phyloP scores from a whole-genome alignment of 2,329 filamentous ascomycete genomes.

The Botrytis pseudocinerea region DNA sequence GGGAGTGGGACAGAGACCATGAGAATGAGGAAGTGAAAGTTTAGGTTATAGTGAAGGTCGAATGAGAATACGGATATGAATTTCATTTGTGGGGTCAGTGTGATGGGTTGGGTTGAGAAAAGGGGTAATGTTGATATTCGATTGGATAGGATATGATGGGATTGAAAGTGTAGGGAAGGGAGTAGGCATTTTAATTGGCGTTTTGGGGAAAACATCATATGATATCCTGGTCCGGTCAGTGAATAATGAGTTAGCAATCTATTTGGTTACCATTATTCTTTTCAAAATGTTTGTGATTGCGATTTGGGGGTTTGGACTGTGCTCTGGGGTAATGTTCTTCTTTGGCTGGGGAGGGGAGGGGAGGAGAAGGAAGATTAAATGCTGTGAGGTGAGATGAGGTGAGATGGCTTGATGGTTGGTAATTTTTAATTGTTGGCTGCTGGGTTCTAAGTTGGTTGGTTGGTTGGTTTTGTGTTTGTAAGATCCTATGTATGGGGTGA shows the following conservation, averaged over 20 bases:
- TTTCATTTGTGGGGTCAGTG: neutral
- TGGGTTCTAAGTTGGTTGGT: no score
- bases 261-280: neutral
- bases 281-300: neutral
- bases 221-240: slow-evolving; percentile 32
- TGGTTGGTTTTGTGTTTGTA: no score
- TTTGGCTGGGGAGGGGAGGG: no score
- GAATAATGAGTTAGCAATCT: neutral
- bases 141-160: slow-evolving; percentile 40
- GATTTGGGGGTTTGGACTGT: no score
- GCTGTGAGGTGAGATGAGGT: no score
- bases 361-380: no score
- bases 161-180: slow-evolving; percentile 39
- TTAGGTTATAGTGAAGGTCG: neutral
- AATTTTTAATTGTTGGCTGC: no score
- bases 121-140: slow-evolving; percentile 25
- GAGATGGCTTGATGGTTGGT: no score
- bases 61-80: slow-evolving; percentile 14
- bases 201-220: slow-evolving; percentile 45
- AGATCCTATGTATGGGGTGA: no score
- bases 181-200: slow-evolving; percentile 44
- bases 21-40: neutral
- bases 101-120: slow-evolving; percentile 28
- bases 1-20: slow-evolving; percentile 28
- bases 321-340: no score